phyloP scores from a whole-genome alignment of 345 rosid genomes.

The Syzygium aqueum region DNA sequence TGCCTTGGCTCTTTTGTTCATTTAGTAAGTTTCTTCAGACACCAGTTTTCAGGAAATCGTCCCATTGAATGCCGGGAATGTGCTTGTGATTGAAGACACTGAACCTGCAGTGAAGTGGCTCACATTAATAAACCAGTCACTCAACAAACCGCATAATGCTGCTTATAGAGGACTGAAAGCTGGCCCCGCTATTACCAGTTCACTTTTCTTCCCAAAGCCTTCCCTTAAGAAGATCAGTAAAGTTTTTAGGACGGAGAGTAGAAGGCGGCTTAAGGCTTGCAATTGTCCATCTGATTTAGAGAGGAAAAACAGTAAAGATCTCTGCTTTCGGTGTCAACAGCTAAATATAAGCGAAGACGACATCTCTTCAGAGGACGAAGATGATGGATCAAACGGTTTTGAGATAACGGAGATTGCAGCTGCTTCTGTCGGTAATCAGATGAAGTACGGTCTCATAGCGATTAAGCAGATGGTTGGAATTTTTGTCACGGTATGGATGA shows the following conservation, averaged over 20 bases:
- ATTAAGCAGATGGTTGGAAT: slow-evolving; percentile 98
- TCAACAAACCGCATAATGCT: slow-evolving; percentile 40
- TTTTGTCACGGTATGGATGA: slow-evolving; percentile 83
- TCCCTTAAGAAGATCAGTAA: slow-evolving; percentile 74
- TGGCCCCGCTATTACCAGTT: slow-evolving; percentile 24
- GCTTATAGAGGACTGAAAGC: slow-evolving; percentile 19
- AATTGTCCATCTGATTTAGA: slow-evolving; percentile 51
- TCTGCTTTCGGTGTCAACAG: slow-evolving; percentile 63
- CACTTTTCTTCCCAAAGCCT: slow-evolving; percentile 73
- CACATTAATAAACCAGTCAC: slow-evolving; percentile 57
- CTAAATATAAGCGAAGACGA: slow-evolving; percentile 35
- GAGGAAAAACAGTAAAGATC: slow-evolving; percentile 52
- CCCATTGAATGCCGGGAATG: slow-evolving; percentile 95
- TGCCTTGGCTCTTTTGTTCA: not conserved
- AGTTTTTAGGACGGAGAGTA: slow-evolving; percentile 66
- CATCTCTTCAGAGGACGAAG: slow-evolving; percentile 62
- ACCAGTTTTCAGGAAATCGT: slow-evolving; percentile 95
- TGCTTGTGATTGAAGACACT: slow-evolving; percentile 81
- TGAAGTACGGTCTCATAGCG: slow-evolving; percentile 69
- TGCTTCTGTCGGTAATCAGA: slow-evolving; percentile 15
- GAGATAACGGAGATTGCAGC: slow-evolving; percentile 19
- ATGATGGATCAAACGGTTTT: slow-evolving; percentile 30
- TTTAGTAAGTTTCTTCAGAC: not conserved
- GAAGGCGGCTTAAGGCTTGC: slow-evolving; percentile 72
- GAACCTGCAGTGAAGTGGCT: slow-evolving; percentile 96